Percentiles rank a stretch among this genome's conserved stretches.
phyloP scores from a whole-genome alignment of 148 eudicot species.

The Amaranthus cruentus region DNA sequence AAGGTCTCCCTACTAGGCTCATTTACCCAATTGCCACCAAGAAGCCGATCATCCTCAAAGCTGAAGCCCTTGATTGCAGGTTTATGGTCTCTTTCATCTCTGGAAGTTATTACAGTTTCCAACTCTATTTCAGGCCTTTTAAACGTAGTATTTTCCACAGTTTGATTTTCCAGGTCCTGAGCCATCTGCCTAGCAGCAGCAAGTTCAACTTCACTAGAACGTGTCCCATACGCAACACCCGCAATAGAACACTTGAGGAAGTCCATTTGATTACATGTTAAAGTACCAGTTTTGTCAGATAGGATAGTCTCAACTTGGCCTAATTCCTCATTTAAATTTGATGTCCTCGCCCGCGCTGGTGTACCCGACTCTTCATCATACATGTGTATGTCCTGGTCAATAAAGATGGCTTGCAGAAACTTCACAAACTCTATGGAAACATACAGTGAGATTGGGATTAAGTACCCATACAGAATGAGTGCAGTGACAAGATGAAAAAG shows the following conservation, averaged over 20 bases:
- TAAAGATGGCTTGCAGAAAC: constrained; percentile 85
- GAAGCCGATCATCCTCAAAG: constrained; percentile 72
- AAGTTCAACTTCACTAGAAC: constrained; percentile 82
- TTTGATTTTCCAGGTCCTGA: constrained; percentile 50
- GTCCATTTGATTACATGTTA: constrained; percentile 96
- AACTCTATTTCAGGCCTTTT: constrained; percentile 56
- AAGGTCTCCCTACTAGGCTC: constrained; percentile 58
- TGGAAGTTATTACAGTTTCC: constrained; percentile 61
- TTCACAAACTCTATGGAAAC: constrained; percentile 96
- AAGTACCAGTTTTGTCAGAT: constrained; percentile 97
- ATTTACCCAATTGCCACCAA: constrained; percentile 66
- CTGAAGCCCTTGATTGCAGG: constrained; percentile 65
- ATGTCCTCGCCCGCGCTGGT: constrained; percentile 89
- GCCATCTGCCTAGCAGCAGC: constrained; percentile 91
- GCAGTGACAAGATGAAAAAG: constrained; percentile 79
- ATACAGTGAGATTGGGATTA: constrained; percentile 90
- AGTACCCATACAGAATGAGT: constrained; percentile 79
- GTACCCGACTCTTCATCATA: constrained; percentile 83
- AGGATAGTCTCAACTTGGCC: constrained; percentile 95
- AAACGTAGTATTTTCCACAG: constrained; percentile 23
- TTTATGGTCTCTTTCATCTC: constrained; percentile 42
- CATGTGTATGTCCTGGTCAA: constrained; percentile 75
- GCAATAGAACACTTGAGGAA: constrained; percentile 91
- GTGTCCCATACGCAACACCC: constrained; percentile 70
- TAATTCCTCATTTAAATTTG: constrained; percentile 89